Conservation (phyloP, 768 basidiomycete species). For the Psilocybe cubensis region DNA sequence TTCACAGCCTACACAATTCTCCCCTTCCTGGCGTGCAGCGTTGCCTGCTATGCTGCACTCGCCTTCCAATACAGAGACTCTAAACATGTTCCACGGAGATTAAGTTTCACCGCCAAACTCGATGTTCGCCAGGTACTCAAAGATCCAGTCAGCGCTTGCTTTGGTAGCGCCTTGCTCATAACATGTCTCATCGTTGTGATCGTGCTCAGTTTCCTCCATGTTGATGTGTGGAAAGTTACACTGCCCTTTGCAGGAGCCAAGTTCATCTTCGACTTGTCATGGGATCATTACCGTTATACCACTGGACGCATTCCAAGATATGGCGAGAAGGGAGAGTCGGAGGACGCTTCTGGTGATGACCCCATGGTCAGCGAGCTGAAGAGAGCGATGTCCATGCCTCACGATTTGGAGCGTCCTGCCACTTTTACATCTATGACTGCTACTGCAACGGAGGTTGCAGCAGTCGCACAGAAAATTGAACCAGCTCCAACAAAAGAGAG, state of each 20-base stretch:
- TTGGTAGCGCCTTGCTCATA: constrained; percentile 71
- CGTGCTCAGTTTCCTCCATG: constrained; percentile 71
- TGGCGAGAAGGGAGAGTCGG: constrained; percentile 9
- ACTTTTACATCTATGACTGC: constrained; percentile 22
- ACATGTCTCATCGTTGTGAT: constrained; percentile 75
- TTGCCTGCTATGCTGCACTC: constrained; percentile 66
- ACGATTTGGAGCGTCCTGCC: constrained; percentile 18
- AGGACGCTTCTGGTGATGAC: constrained; percentile 23
- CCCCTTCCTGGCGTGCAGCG: constrained; percentile 71
- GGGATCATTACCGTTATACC: constrained; percentile 56
- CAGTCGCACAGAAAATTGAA: constrained; percentile 1
- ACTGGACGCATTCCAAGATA: constrained; percentile 22
- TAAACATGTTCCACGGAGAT: constrained; percentile 54
- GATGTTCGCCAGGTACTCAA: constrained; percentile 65
- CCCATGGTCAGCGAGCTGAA: constrained; percentile 29
- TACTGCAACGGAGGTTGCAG: constrained; percentile 5
- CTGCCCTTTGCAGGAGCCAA: constrained; percentile 80
- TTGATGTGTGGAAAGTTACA: constrained; percentile 85
- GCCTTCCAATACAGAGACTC: constrained; percentile 59
- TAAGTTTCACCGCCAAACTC: constrained; percentile 39
- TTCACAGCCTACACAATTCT: constrained; percentile 86
- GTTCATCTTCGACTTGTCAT: constrained; percentile 64
- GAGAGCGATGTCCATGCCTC: constrained; percentile 29
- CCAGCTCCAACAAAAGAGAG: not conserved
- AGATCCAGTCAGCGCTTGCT: constrained; percentile 74